phyloP scores from a whole-genome alignment of 2,329 filamentous ascomycete genomes.

The Ramularia collo-cygni region DNA sequence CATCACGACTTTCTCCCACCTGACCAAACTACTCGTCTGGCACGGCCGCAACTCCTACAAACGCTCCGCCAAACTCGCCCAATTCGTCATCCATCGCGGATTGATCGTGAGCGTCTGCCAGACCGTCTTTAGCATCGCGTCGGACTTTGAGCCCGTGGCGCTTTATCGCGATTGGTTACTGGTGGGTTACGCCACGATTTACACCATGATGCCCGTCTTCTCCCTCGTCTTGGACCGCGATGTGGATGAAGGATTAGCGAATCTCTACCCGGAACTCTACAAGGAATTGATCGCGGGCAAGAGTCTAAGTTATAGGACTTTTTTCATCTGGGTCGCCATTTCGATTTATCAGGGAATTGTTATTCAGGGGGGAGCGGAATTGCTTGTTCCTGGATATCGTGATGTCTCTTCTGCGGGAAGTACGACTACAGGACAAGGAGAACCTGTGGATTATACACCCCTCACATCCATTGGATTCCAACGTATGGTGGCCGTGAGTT shows the following conservation, averaged over 20 bases:
- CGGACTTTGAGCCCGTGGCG: slow-evolving; percentile 86
- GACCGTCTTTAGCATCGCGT: slow-evolving; percentile 93
- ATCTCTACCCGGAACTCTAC: slow-evolving; percentile 94
- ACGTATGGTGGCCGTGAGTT: slow-evolving; percentile 80
- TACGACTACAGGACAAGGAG: no score
- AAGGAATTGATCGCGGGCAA: slow-evolving; percentile 89
- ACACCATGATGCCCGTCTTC: slow-evolving; percentile 89
- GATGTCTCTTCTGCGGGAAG: no score
- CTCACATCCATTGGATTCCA: slow-evolving; percentile 27
- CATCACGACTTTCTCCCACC: slow-evolving; percentile 88
- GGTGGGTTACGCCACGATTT: slow-evolving; percentile 92
- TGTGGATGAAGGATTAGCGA: slow-evolving; percentile 87
- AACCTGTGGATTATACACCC: slow-evolving; percentile 11
- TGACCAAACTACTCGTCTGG: slow-evolving; percentile 97
- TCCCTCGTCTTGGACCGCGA: slow-evolving; percentile 91
- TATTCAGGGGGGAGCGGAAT: slow-evolving; percentile 88
- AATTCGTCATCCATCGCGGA: slow-evolving; percentile 97
- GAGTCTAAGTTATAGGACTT: slow-evolving; percentile 83
- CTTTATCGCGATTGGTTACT: slow-evolving; percentile 95
- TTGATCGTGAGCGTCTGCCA: slow-evolving; percentile 93
- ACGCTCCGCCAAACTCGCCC: slow-evolving; percentile 85
- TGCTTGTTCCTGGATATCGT: slow-evolving; percentile 68
- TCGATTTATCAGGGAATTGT: slow-evolving; percentile 92
- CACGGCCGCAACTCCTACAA: slow-evolving; percentile 98
- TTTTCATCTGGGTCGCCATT: slow-evolving; percentile 94